Base-by-base conservation (phyloP, 768 basidiomycete genomes). In the Lentinula sp. region DNA sequence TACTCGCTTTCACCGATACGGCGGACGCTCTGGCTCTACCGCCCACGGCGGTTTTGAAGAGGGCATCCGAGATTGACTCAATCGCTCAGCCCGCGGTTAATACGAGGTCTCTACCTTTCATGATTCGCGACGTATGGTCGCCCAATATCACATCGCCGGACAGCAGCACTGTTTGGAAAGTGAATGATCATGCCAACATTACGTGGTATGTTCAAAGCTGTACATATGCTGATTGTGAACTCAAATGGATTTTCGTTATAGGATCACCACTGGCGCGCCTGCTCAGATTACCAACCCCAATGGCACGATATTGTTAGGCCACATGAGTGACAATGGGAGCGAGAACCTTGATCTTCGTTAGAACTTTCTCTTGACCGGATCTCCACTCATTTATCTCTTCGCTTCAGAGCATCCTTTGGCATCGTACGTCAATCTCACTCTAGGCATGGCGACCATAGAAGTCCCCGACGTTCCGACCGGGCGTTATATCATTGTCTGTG, bases 401-500 rank as follows among this genome's bases (percentile, higher is more conserved):
- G 49, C 55, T 52, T 32, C 54, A 85, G 86, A 70, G 1, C 62
- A 79, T 52, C 85, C 85, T 7, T 74, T 88, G 52, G 84, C 81
- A 2, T 58, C 70, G 2, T 68, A 71, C 43, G 77, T 87, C 66
- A 71, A 78, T 48, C 68, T 88, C 60, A 63, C 62, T 33, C 62
- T 69, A n/a, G 84, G 85, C 16, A 60, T 60, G n/a, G 74, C 74
- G 3, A 52, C 66, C 3, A 63, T 87, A 61, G 69, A 59, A 1
- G 80, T 85, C 20, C 85, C 85, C 1, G 9, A 81, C 15, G 3
- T 60, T 5, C 39, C 70, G 12, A 63, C 74, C 37, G 57, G 69
- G 54, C 67, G 80, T 63, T 87, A 83, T 63, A 76, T 81, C 57
- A 68, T 86, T 56, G 81, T 78, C 51, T 67, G 85, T 85, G 66